phyloP scores from a whole-genome alignment of 805 yeast genomes.

The Candida corydali region DNA sequence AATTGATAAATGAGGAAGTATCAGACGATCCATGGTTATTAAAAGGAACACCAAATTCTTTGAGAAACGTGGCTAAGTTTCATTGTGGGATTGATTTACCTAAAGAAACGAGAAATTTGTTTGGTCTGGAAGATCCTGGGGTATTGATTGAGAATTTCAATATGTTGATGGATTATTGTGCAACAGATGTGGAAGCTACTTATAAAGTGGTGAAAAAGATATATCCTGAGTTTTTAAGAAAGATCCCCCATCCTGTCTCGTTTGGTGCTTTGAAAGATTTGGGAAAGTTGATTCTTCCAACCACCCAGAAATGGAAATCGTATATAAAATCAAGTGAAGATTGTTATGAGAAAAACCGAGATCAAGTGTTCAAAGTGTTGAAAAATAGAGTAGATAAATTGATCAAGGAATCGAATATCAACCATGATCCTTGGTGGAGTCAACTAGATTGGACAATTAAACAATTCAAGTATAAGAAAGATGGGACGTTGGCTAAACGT shows the following conservation, averaged over 20 bases:
- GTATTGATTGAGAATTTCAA: slow-evolving; percentile 56
- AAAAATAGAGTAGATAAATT: slow-evolving; percentile 52
- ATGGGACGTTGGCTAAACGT: slow-evolving; percentile 62
- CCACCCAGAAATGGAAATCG: slow-evolving; percentile 65
- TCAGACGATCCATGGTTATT: slow-evolving; percentile 82
- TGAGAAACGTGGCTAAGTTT: slow-evolving; percentile 73
- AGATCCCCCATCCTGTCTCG: slow-evolving; percentile 91
- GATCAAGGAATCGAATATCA: slow-evolving; percentile 33
- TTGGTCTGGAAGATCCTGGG: slow-evolving; percentile 50
- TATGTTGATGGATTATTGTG: slow-evolving; percentile 72
- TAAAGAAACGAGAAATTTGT: slow-evolving; percentile 64
- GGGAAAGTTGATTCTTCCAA: slow-evolving; percentile 74
- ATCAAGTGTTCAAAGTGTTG: slow-evolving; percentile 55
- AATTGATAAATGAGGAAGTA: neutral
- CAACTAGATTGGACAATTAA: slow-evolving; percentile 85
- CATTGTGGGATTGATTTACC: slow-evolving; percentile 69
- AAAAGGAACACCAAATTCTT: slow-evolving; percentile 70
- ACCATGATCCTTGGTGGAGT: slow-evolving; percentile 78
- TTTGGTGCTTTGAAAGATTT: slow-evolving; percentile 80
- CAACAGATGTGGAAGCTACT: slow-evolving; percentile 77
- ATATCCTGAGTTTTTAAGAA: slow-evolving; percentile 60
- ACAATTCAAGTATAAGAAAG: slow-evolving; percentile 58
- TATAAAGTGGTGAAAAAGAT: slow-evolving; percentile 62
- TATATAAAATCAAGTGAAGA: slow-evolving; percentile 69
- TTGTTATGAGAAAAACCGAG: slow-evolving; percentile 55